Evolutionary conservation across 2,329 filamentous ascomycete species (phyloP).

Genomic region (Gremmenia infestans): DNA sequence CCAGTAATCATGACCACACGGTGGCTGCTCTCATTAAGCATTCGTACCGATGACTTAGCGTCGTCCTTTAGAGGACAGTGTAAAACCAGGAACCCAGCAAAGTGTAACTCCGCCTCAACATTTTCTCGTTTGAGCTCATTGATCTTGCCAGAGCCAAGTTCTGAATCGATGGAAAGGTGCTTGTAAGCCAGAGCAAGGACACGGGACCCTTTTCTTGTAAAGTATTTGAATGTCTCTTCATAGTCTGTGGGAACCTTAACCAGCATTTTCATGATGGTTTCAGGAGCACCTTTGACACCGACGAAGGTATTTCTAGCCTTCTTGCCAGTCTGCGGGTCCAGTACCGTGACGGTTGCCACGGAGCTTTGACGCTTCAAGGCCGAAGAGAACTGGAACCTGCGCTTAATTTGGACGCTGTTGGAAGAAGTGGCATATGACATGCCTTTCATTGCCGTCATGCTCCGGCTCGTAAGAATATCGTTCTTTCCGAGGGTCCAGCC

Average conservation of each 20-base stretch:
- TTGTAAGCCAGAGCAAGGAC: constrained; percentile 94
- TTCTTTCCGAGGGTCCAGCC: constrained; percentile 92
- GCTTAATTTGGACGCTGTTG: constrained; percentile 87
- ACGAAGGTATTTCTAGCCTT: constrained; percentile 84
- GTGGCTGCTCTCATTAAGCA: constrained; percentile 98
- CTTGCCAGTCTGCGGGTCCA: constrained; percentile 66
- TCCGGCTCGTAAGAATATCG: constrained; percentile 72
- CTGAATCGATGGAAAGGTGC: constrained; percentile 74
- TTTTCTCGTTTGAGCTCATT: constrained; percentile 93
- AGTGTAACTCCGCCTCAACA: constrained; percentile 76
- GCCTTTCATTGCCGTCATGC: constrained; percentile 40
- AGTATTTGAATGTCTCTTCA: constrained; percentile 97
- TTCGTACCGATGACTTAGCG: constrained; percentile 86
- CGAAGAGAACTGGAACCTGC: constrained; percentile 97
- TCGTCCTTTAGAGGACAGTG: constrained; percentile 97
- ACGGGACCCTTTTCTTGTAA: constrained; percentile 90
- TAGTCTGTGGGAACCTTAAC: constrained; percentile 78
- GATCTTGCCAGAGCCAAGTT: constrained; percentile 78
- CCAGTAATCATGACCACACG: constrained; percentile 99
- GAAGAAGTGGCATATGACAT: constrained; percentile 45
- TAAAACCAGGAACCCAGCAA: constrained; percentile 92
- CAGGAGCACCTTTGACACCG: constrained; percentile 92
- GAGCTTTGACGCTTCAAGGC: constrained; percentile 94
- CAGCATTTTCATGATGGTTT: constrained; percentile 94
- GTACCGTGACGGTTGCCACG: constrained; percentile 73